These are phyloP conservation scores for Usnea hakonensis DNA, from an alignment of 495 filamentous ascomycete genomes.

Conservation along the genomic window DNA sequence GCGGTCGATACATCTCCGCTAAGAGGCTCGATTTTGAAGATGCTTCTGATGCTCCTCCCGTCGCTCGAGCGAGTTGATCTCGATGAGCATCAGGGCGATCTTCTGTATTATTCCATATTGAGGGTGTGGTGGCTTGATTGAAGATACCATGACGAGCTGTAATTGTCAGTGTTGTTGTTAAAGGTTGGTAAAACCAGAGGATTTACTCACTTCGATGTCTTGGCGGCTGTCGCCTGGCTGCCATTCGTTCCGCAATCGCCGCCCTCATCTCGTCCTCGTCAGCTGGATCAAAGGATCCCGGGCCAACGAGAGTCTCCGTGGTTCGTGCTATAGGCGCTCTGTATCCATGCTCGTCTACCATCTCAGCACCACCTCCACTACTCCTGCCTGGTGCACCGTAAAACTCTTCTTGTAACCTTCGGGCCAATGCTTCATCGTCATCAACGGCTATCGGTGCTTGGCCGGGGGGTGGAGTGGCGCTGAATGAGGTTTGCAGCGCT, in stretches of 20 bases:
- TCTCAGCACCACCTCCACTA: constrained; percentile 23
- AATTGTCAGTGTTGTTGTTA: constrained; percentile 15
- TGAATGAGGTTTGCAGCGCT: constrained; percentile 18
- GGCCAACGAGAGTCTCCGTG: constrained; percentile 83
- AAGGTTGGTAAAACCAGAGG: not conserved
- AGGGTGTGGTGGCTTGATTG: constrained; percentile 58
- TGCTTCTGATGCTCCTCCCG: constrained; percentile 65
- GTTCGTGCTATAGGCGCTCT: constrained; percentile 86
- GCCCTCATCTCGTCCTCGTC: constrained; percentile 54
- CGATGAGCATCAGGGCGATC: constrained; percentile 37
- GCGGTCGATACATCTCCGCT: constrained; percentile 85
- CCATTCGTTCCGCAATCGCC: constrained; percentile 59
- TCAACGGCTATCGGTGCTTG: constrained; percentile 36
- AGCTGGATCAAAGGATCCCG: constrained; percentile 44
- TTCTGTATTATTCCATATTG: constrained; percentile 64
- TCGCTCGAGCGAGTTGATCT: constrained; percentile 50
- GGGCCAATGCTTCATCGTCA: constrained; percentile 89
- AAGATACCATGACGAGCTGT: constrained; percentile 67
- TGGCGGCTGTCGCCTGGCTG: constrained; percentile 41
- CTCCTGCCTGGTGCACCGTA: constrained; percentile 51
- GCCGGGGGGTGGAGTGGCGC: constrained; percentile 16
- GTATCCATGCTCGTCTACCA: constrained; percentile 53
- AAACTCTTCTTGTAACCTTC: constrained; percentile 83
- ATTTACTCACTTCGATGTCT: constrained; percentile 35
- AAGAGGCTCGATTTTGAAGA: constrained; percentile 64